phyloP scores from a whole-genome alignment of 257 asterid genomes.

The Solanum peruvianum region DNA sequence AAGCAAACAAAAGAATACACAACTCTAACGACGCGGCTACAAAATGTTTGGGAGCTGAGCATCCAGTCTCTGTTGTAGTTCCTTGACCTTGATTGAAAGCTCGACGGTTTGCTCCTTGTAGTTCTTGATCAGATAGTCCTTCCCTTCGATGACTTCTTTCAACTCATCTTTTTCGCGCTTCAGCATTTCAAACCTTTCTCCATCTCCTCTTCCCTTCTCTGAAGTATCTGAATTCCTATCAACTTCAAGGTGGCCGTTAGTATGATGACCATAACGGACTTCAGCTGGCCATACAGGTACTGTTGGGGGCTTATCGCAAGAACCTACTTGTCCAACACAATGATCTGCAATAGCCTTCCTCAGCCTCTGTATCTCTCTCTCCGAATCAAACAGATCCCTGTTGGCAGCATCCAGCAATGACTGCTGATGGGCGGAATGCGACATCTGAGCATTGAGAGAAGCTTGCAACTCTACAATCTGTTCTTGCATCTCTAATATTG shows the following conservation, averaged over 20 bases:
- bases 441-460: slow-evolving; percentile 39
- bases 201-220: slow-evolving; percentile 37
- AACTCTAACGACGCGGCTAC: slow-evolving; percentile 24
- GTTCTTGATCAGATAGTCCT: slow-evolving; percentile 70
- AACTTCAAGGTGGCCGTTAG: slow-evolving; percentile 38
- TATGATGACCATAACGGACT: slow-evolving; percentile 37
- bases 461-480: slow-evolving; percentile 63
- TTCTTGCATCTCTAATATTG: slow-evolving; percentile 91
- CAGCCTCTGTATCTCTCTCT: slow-evolving; percentile 76
- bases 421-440: slow-evolving; percentile 72
- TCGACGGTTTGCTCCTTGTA: slow-evolving; percentile 84
- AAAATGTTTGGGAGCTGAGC: slow-evolving; percentile 77
- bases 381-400: slow-evolving; percentile 64
- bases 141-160: slow-evolving; percentile 74
- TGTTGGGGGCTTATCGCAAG: slow-evolving; percentile 31
- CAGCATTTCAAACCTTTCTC: slow-evolving; percentile 60
- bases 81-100: slow-evolving; percentile 66
- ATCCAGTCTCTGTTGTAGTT: slow-evolving; percentile 72
- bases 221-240: slow-evolving; percentile 23
- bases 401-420: slow-evolving; percentile 66
- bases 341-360: slow-evolving; percentile 82
- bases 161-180: slow-evolving; percentile 58
- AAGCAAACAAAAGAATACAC: slow-evolving; percentile 43
- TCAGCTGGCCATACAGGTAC: slow-evolving; percentile 55
- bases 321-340: slow-evolving; percentile 46